Conservation (phyloP, 495 filamentous ascomycete species). For the Sordaria brevicollis region DNA sequence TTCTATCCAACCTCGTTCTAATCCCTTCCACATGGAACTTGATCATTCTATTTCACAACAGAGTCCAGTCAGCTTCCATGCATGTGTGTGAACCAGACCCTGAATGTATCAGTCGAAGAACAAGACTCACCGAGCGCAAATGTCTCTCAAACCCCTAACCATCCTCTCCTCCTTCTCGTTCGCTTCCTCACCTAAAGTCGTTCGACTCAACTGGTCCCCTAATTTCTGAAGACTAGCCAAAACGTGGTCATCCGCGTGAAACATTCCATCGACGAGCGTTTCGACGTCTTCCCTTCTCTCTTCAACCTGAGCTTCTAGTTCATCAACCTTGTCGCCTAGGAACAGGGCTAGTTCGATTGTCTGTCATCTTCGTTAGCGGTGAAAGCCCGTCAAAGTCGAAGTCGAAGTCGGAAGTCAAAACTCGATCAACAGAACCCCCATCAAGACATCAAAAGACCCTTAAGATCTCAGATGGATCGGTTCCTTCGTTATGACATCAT, state of each 20-base stretch:
- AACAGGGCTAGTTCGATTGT: slow-evolving; percentile 30
- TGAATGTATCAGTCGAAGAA: background rate
- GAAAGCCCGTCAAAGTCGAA: too few relatives aligned
- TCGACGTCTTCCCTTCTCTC: slow-evolving; percentile 13
- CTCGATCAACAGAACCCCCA: background rate
- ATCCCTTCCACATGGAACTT: slow-evolving; percentile 38
- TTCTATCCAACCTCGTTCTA: slow-evolving; percentile 34
- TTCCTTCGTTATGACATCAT: background rate
- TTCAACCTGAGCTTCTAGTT: slow-evolving; percentile 28
- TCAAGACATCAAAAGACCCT: background rate
- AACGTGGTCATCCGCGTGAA: slow-evolving; percentile 37
- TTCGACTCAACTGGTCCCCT: slow-evolving; percentile 25
- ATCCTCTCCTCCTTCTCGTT: slow-evolving; percentile 26
- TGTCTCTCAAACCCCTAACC: slow-evolving; percentile 28
- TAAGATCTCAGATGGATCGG: background rate
- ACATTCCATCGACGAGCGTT: slow-evolving; percentile 26
- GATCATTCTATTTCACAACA: slow-evolving; percentile 21
- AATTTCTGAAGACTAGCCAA: slow-evolving; percentile 39
- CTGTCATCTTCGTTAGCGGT: slow-evolving; percentile 8
- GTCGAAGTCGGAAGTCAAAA: too few relatives aligned
- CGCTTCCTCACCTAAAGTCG: slow-evolving; percentile 14
- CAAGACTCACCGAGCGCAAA: slow-evolving; percentile 25
- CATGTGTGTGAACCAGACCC: background rate
- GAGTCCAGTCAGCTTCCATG: background rate
- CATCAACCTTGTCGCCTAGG: slow-evolving; percentile 25